Evolutionary conservation across 345 rosid genomes (phyloP).

Genomic region (Excoecaria cochinchinensis): DNA sequence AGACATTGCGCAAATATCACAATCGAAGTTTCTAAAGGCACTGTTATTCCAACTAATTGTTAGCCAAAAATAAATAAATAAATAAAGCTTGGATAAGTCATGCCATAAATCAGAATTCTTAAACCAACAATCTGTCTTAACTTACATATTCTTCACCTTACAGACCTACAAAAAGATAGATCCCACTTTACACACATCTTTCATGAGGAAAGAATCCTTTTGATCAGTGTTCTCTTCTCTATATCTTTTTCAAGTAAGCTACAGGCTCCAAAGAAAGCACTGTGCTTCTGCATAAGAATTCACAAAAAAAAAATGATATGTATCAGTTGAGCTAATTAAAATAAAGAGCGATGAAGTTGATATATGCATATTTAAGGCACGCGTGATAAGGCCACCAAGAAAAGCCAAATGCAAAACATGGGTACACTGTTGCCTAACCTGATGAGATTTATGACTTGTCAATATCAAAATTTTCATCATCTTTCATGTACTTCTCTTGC

Average conservation of each 20-base stretch:
- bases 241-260: neutral
- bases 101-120: neutral
- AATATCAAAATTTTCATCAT: slow-evolving; percentile 29
- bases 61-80: neutral
- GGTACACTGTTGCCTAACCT: neutral
- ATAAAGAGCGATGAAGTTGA: neutral
- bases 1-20: neutral
- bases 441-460: slow-evolving; percentile 1
- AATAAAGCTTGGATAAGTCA: neutral
- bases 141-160: neutral
- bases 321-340: neutral
- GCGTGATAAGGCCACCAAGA: neutral
- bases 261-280: neutral
- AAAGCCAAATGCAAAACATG: neutral
- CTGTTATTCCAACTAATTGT: neutral
- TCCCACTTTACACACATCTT: neutral
- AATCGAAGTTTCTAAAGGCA: neutral
- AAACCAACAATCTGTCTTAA: neutral
- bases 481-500: slow-evolving; percentile 70
- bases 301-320: neutral
- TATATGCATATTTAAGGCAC: neutral
- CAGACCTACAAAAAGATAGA: neutral
- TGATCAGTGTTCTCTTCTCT: neutral
- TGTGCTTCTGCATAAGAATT: neutral
- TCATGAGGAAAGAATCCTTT: neutral